phyloP scores from a whole-genome alignment of 1,139 yeast species.

The Wickerhamiella pararugosa region DNA sequence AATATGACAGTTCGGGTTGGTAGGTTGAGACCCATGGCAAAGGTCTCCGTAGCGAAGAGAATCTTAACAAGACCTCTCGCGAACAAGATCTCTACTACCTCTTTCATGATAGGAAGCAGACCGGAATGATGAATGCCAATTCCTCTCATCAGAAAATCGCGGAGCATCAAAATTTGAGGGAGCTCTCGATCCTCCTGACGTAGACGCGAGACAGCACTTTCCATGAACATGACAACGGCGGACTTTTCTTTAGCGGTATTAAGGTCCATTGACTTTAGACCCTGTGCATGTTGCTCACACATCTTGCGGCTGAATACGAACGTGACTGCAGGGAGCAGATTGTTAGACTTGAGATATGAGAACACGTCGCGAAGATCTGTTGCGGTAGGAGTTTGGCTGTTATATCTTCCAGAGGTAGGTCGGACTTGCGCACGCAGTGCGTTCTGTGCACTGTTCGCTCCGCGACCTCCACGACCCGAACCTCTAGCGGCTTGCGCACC shows the following conservation, averaged over 20 bases:
- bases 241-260: constrained; percentile 74
- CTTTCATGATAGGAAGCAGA: constrained; percentile 84
- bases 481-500: constrained; percentile 22
- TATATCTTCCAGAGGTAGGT: constrained; percentile 18
- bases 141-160: constrained; percentile 55
- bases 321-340: constrained; percentile 73
- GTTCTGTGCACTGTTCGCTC: constrained; percentile 17
- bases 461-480: constrained; percentile 22
- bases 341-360: constrained; percentile 50
- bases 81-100: constrained; percentile 82
- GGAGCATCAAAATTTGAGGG: constrained; percentile 73
- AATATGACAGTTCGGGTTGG: constrained; percentile 97
- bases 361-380: constrained; percentile 35
- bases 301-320: constrained; percentile 88
- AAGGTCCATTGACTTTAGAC: constrained; percentile 59
- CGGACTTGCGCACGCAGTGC: constrained; percentile 18
- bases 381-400: constrained; percentile 60
- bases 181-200: constrained; percentile 84
- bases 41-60: constrained; percentile 92
- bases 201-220: constrained; percentile 72
- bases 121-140: constrained; percentile 98
- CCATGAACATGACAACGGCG: constrained; percentile 84
- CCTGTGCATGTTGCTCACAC: constrained; percentile 85
- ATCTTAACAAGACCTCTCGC: constrained; percentile 78
- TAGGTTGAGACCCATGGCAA: constrained; percentile 94